These are phyloP conservation scores for Jasminum sambac DNA, from an alignment of 257 asterid genomes.

Conservation along the genomic window DNA sequence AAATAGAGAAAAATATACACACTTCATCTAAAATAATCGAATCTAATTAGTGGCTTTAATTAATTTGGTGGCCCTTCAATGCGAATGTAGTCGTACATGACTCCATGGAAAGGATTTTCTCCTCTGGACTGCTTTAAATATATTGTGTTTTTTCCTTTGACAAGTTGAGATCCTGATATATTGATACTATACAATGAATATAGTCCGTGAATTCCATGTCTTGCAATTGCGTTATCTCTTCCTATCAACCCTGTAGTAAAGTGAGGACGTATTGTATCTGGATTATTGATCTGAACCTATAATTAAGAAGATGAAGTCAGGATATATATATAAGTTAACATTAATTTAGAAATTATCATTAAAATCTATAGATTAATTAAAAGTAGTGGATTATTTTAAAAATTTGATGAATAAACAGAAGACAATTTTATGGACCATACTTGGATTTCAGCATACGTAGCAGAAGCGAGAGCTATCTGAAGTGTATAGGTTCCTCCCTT, in stretches of 20 bases:
- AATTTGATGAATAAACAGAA: too few species aligned
- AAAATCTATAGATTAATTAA: too few species aligned
- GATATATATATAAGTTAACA: not conserved
- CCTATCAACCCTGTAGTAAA: conserved; percentile 55
- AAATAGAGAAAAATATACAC: not conserved
- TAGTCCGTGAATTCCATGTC: conserved; percentile 86
- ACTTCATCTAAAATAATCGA: not conserved
- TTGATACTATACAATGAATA: conserved; percentile 38
- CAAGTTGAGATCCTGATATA: conserved; percentile 42
- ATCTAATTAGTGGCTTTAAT: conserved; percentile 1
- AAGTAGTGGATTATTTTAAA: too few species aligned
- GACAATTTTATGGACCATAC: conserved; percentile 6
- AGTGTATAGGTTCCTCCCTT: conserved; percentile 32
- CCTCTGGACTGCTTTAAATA: conserved; percentile 50
- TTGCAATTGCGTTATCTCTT: conserved; percentile 67
- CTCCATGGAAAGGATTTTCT: conserved; percentile 44
- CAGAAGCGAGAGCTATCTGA: conserved; percentile 39
- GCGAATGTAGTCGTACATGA: conserved; percentile 73
- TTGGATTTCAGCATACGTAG: conserved; percentile 30
- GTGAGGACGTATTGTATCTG: conserved; percentile 18
- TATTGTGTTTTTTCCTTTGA: conserved; percentile 43
- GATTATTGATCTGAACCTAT: conserved; percentile 54
- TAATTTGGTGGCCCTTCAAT: conserved; percentile 63
- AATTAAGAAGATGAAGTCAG: too few species aligned
- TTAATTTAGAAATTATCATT: too few species aligned